Evolutionary conservation across 371 early-diverging fungal species (phyloP).

Genomic region (Mortierella sp.): DNA sequence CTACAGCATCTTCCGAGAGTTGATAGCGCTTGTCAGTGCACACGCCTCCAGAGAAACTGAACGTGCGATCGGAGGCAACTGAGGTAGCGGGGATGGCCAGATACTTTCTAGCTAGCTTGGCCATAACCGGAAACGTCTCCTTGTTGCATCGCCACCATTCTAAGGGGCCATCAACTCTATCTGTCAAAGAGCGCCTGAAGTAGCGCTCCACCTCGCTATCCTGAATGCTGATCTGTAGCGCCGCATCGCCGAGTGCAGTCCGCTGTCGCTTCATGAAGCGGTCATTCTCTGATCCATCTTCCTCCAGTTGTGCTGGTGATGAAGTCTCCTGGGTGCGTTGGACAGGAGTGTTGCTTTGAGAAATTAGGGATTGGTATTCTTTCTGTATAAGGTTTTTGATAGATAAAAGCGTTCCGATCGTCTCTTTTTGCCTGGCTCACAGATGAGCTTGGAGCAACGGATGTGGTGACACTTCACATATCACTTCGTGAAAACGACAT

Average conservation of each 20-base stretch:
- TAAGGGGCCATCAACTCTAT: background rate
- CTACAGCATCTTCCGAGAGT: background rate
- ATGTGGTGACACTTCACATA: too few species aligned
- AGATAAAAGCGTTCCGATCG: too few species aligned
- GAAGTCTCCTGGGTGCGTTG: too few species aligned
- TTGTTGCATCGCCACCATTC: background rate
- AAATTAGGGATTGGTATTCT: too few species aligned
- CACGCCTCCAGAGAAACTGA: conserved; percentile 2
- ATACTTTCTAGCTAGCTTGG: background rate
- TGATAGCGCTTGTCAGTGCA: conserved; percentile 9
- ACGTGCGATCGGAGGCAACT: background rate
- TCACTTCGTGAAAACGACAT: too few species aligned
- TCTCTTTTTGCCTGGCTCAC: too few species aligned
- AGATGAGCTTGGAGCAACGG: too few species aligned
- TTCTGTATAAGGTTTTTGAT: too few species aligned
- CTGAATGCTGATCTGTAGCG: background rate
- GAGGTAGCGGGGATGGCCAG: conserved; percentile 1
- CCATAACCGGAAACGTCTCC: background rate
- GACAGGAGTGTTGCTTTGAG: too few species aligned
- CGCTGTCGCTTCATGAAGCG: background rate
- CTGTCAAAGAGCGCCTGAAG: background rate
- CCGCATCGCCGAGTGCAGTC: background rate
- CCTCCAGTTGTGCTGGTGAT: too few species aligned
- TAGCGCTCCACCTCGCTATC: background rate
- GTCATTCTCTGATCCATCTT: background rate